phyloP scores from a whole-genome alignment of 306 rosid species.

The Echinosophora koreensis region DNA sequence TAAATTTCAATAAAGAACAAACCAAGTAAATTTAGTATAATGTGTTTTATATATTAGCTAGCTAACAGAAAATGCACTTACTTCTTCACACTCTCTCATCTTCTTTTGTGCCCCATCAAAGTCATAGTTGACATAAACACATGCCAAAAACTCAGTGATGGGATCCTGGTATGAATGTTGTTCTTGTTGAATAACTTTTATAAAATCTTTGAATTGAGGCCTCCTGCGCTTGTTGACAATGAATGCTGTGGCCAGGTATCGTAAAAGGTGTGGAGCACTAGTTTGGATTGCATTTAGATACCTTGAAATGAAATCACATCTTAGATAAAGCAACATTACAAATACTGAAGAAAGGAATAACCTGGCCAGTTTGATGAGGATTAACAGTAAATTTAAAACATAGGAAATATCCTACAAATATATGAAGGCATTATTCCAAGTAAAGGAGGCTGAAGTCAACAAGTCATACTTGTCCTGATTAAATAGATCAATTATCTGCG shows the following conservation, averaged over 20 bases:
- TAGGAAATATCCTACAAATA: background rate
- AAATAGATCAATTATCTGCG: constrained; percentile 89
- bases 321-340: constrained; percentile 27
- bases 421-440: no score
- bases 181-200: constrained; percentile 94
- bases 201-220: constrained; percentile 94
- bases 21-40: background rate
- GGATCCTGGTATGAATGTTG: constrained; percentile 89
- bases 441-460: background rate
- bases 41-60: constrained; percentile 18
- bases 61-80: constrained; percentile 54
- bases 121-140: constrained; percentile 91
- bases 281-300: constrained; percentile 97
- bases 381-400: background rate
- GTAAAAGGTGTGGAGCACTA: constrained; percentile 93
- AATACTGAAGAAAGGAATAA: constrained; percentile 8
- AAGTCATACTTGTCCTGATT: constrained; percentile 89
- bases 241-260: constrained; percentile 96
- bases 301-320: constrained; percentile 54
- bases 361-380: background rate
- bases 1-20: background rate
- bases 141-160: constrained; percentile 90
- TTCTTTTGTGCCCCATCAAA: constrained; percentile 96
- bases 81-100: constrained; percentile 98
- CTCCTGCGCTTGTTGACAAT: constrained; percentile 95